Percentiles rank a stretch among this genome's conserved stretches.
These are phyloP conservation scores for Grosmannia clavigera DNA, from an alignment of 2,329 filamentous ascomycete species.

Conservation along the genomic window DNA sequence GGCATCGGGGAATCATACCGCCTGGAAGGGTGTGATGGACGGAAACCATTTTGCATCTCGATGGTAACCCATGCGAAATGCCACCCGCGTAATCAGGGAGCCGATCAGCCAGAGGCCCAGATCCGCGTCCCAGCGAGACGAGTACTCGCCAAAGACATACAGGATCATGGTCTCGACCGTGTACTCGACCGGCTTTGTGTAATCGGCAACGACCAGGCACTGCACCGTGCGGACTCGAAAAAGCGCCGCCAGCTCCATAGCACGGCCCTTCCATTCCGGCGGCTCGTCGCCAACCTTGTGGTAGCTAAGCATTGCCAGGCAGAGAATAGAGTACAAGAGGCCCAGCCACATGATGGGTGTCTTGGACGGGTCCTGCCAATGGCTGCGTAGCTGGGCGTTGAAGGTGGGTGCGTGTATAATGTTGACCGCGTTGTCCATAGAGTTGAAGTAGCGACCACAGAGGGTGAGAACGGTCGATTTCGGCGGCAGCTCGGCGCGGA, in stretches of 20 bases:
- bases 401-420: constrained; percentile 80
- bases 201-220: constrained; percentile 63
- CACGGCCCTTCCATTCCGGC: constrained; percentile 59
- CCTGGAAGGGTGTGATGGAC: constrained; percentile 60
- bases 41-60: constrained; percentile 65
- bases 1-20: constrained; percentile 28
- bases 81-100: constrained; percentile 42
- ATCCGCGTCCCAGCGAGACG: constrained; percentile 61
- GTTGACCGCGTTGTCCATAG: constrained; percentile 55
- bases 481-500: constrained; percentile 67
- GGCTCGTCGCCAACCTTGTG: constrained; percentile 70
- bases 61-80: constrained; percentile 64
- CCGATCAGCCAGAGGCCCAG: constrained; percentile 49
- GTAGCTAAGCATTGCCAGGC: constrained; percentile 67
- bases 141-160: constrained; percentile 65
- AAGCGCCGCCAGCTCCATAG: constrained; percentile 45
- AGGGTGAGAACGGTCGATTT: constrained; percentile 76
- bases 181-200: constrained; percentile 60
- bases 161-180: constrained; percentile 69
- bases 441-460: constrained; percentile 84
- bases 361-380: constrained; percentile 62
- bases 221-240: constrained; percentile 66
- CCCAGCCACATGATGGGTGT: constrained; percentile 69
- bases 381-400: constrained; percentile 51
- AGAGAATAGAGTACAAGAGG: constrained; percentile 63